A percentile compares a stretch with the other conserved stretches of the same genome.
These are phyloP conservation scores for Diplosphaera chodatii DNA, from an alignment of 139 green algal species.

Conservation along the genomic window DNA sequence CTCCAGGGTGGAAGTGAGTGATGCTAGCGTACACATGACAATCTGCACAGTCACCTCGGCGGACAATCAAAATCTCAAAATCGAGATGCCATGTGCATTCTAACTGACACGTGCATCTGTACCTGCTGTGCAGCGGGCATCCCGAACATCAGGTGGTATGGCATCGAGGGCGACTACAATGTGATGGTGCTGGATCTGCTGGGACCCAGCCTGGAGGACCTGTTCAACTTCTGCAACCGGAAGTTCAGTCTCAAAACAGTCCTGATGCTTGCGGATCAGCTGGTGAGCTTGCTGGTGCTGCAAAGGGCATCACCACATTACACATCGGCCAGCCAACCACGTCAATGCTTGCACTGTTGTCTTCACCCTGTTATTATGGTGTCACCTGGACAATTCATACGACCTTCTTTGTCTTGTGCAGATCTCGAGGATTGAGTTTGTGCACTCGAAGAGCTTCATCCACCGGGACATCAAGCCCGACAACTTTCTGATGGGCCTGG, in stretches of 20 bases:
- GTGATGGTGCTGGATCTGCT: constrained; percentile 99
- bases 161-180: constrained; percentile 99
- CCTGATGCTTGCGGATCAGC: constrained; percentile 98
- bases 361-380: background rate
- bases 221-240: constrained; percentile 99
- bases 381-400: no score
- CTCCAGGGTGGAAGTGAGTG: constrained; percentile 81
- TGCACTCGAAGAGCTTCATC: constrained; percentile 97
- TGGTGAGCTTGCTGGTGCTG: constrained; percentile 55
- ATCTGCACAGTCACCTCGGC: no score
- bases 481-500: constrained; percentile 99
- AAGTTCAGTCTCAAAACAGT: constrained; percentile 98
- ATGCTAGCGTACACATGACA: no score
- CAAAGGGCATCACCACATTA: background rate
- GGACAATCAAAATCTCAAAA: no score
- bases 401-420: no score
- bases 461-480: constrained; percentile 99
- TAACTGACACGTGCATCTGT: no score
- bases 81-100: no score
- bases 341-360: no score
- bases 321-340: no score
- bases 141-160: constrained; percentile 97
- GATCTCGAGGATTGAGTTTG: constrained; percentile 93
- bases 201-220: constrained; percentile 92
- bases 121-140: constrained; percentile 92